Base-by-base conservation (phyloP, 768 basidiomycete species). In the Trametes elegans region DNA sequence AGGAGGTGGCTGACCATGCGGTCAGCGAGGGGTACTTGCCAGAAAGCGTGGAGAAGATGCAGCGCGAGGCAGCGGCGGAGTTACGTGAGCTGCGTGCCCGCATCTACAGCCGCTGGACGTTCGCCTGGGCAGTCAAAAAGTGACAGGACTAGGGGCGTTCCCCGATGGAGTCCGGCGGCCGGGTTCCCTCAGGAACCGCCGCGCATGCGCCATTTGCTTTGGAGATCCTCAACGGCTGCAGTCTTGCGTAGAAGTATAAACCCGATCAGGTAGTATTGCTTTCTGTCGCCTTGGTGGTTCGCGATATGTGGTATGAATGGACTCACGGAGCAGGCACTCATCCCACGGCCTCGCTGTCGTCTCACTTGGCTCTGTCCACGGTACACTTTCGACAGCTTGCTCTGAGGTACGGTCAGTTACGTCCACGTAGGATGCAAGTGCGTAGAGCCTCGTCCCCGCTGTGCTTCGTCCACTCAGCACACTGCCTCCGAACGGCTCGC, bases 101-200 rank as follows among this genome's bases (percentile, higher is more conserved):
- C 28, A 38, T 69, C 24, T 66, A 69, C 59, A 68, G 55, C 44
- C 63, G 68, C 29, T 71, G 68, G 68, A 60, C 57, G 35, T 71
- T 68, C 48, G 67, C 70, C 11, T 71, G 70, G 70, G 70, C 70
- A 10, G 66, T 69, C 43, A 71, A 69, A 36, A 62, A 61, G 36
- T 51, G 24, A 51, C 19, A 11, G 28, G 18, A 5, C 28, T 8
- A n/a, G 29, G 23, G 0, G 19, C 40, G 3, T 31, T 10, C 45
- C 13, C 9, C 40, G 7, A 14, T 24, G 13, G 40, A 41, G 24
- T 24, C 11, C 21, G 40, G 21, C 24, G 19, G 18, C 19, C 3
- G 29, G 23, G 3, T n/a, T 46, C 39, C 38, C 53, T 7, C 28
- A 24, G 18, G 23, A 46, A 41, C 36, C 36, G 42, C 50, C 42